Base-by-base conservation (phyloP, 495 filamentous ascomycete genomes). In the Penicillium malachiteum region DNA sequence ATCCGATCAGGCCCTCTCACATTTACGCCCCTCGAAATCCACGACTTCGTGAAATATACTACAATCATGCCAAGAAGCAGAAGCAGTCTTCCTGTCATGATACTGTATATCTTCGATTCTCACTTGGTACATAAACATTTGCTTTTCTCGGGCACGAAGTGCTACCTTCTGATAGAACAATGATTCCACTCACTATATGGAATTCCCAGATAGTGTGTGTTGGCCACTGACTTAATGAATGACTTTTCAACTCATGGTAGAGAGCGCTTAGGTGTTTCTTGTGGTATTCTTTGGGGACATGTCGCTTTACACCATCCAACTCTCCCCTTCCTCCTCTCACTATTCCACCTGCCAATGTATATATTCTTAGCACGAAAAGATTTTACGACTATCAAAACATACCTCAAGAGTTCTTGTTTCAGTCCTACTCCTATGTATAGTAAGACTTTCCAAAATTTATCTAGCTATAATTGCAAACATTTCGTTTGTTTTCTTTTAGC, bases 341-440 rank as follows among this genome's bases (percentile, higher is more conserved):
- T 21, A 11, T 13, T 43, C 30, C 47, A 33, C 35, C 42, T 13
- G 42, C 48, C 11, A 51, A 52, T 59, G 58, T 67, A 67, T 57
- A 64, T 67, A 67, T 49, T 21, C 35, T 57, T 57, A 59, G 47
- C 53, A 52, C 43, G 43, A 64, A 62, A 54, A 58, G 53, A 64
- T 53, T 41, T 32, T 44, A 67, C 48, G 61, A 66, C 32, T 35
- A 41, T 32, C 11, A 12, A 26, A 26, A 10, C 12, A 37, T 37
- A 37, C 9, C 34, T 37, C 8, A 37, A 37, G 8, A 13, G 9
- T 37, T 10, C 12, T 3, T 37, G 8, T 37, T 7, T 9, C 34
- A 37, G 2, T 7, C 2, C 5, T 37, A 2, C 8, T 9, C 34
- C 8, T 37, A 37, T 10, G 7, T 37, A 13, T 37, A 37, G 8